Evolutionary conservation across 352 stramenopile species (phyloP).

Genomic region (Globisporangium cederbergense): DNA sequence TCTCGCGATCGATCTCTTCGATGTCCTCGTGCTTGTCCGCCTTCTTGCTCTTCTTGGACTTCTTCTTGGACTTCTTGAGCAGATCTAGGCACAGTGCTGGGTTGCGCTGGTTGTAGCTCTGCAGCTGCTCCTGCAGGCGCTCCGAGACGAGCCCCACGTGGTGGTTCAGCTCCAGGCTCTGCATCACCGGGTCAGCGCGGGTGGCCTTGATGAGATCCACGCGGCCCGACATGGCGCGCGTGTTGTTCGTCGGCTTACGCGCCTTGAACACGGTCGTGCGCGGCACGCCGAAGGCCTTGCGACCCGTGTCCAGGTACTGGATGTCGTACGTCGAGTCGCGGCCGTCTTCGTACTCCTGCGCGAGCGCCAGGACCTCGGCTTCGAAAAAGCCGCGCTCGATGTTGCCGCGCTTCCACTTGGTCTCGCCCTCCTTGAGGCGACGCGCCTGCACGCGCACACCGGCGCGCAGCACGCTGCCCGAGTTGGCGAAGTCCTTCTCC

Average conservation of each 20-base stretch:
- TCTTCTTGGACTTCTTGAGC: slow-evolving; percentile 54
- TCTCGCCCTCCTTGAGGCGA: slow-evolving; percentile 70
- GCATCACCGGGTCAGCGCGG: slow-evolving; percentile 84
- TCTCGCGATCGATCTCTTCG: slow-evolving; percentile 54
- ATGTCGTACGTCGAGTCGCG: slow-evolving; percentile 83
- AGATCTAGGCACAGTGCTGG: slow-evolving; percentile 64
- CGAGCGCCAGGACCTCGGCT: slow-evolving; percentile 65
- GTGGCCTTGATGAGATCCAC: slow-evolving; percentile 77
- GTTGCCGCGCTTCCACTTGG: slow-evolving; percentile 85
- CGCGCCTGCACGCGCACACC: slow-evolving; percentile 65
- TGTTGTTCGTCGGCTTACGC: slow-evolving; percentile 57
- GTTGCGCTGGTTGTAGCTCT: slow-evolving; percentile 77
- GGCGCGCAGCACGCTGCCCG: slow-evolving; percentile 37
- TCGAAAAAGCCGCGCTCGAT: slow-evolving; percentile 75
- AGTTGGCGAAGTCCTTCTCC: slow-evolving; percentile 35
- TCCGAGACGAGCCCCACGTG: slow-evolving; percentile 88
- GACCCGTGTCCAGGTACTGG: slow-evolving; percentile 80
- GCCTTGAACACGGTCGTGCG: slow-evolving; percentile 78
- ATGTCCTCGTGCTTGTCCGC: slow-evolving; percentile 28
- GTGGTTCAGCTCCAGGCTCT: slow-evolving; percentile 77
- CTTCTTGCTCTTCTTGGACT: slow-evolving; percentile 82
- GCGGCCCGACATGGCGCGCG: slow-evolving; percentile 70
- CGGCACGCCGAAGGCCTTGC: slow-evolving; percentile 76
- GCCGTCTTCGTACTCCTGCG: slow-evolving; percentile 59
- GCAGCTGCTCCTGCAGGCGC: slow-evolving; percentile 78